A percentile compares a stretch with the other conserved stretches of the same genome.
phyloP scores from a whole-genome alignment of 208 protist species.

The Trypanosoma grayi region DNA sequence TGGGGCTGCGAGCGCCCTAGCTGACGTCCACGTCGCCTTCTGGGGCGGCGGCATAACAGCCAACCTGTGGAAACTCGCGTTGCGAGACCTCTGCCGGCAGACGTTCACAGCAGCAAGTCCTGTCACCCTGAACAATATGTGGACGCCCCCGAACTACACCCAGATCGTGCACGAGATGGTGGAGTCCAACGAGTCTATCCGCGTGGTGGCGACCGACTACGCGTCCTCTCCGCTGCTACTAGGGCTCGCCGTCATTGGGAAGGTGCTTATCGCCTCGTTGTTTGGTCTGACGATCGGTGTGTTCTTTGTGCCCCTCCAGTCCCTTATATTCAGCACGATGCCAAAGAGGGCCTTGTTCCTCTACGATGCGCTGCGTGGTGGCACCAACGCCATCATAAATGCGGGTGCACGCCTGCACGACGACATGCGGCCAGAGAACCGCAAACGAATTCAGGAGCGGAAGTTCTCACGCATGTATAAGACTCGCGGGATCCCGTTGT shows the following conservation, averaged over 20 bases:
- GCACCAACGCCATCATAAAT: conserved; percentile 38
- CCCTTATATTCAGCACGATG: conserved; percentile 40
- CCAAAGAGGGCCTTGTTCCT: conserved; percentile 46
- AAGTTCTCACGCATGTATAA: conserved; percentile 68
- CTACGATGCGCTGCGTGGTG: conserved; percentile 59
- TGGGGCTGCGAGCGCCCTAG: conserved; percentile 48
- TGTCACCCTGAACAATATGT: conserved; percentile 19
- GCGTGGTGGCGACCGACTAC: conserved; percentile 16
- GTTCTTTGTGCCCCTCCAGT: conserved; percentile 48
- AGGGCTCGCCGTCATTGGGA: conserved; percentile 48
- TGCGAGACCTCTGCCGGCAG: conserved; percentile 45
- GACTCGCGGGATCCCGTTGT: conserved; percentile 56
- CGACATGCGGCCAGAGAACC: conserved; percentile 70
- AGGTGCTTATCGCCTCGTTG: conserved; percentile 36
- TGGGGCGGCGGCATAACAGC: conserved; percentile 19
- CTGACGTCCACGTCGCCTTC: conserved; percentile 34
- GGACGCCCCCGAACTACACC: conserved; percentile 49
- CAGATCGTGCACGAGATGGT: conserved; percentile 27
- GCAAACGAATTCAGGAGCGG: conserved; percentile 42
- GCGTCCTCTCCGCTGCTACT: conserved; percentile 31
- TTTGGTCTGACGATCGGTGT: conserved; percentile 52
- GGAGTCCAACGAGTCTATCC: conserved; percentile 4
- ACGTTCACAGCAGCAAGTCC: conserved; percentile 55
- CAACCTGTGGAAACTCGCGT: conserved; percentile 39
- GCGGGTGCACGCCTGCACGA: conserved; percentile 51